Evolutionary conservation across 306 rosid genomes (phyloP).

Genomic region (Lagenaria siceraria): DNA sequence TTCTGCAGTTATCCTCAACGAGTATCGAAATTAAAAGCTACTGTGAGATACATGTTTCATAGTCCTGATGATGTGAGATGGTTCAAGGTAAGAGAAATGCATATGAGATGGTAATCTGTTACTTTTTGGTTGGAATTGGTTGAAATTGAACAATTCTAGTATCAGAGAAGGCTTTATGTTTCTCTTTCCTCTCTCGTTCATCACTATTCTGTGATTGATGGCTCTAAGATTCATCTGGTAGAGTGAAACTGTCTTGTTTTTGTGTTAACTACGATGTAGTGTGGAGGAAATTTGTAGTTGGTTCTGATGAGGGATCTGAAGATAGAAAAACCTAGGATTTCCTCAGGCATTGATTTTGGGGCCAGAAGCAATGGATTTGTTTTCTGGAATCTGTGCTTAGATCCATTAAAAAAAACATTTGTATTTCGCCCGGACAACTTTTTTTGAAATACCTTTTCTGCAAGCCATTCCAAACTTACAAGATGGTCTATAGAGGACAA

Average conservation of each 20-base stretch:
- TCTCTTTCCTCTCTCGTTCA: neutral
- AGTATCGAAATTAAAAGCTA: constrained; percentile 80
- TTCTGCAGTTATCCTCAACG: constrained; percentile 86
- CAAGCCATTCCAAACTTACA: no score
- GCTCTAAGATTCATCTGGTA: neutral
- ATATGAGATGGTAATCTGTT: neutral
- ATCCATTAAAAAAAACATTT: no score
- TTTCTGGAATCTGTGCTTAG: neutral
- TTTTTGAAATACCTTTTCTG: no score
- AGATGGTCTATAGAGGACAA: no score
- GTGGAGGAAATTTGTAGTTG: neutral
- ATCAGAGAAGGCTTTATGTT: neutral
- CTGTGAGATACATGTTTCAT: constrained; percentile 77
- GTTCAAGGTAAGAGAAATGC: constrained; percentile 60
- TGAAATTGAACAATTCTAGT: neutral
- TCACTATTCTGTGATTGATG: neutral
- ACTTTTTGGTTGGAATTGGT: neutral
- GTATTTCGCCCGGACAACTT: no score
- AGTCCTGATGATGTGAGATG: constrained; percentile 93
- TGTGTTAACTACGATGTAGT: neutral
- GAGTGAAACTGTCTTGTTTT: neutral
- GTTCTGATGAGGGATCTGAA: neutral
- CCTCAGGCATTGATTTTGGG: neutral
- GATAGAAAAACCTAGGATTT: neutral
- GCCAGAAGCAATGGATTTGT: neutral